phyloP scores from a whole-genome alignment of 768 basidiomycete genomes.

The Pleurotus giganteus region DNA sequence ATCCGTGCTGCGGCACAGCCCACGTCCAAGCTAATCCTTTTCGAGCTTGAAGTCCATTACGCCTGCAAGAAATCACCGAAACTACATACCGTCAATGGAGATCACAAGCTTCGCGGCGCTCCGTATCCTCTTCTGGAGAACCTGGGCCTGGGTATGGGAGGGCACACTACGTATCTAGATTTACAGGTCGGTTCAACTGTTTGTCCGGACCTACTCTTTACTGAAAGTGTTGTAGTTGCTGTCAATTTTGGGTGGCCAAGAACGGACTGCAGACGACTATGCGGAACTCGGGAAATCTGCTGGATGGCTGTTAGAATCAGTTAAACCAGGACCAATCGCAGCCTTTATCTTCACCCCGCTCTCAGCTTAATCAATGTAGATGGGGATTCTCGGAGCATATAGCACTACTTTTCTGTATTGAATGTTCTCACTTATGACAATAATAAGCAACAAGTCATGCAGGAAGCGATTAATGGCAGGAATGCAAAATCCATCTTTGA shows the following conservation, averaged over 20 bases:
- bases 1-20: conserved; percentile 34
- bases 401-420: too few relatives aligned
- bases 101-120: background rate
- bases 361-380: background rate
- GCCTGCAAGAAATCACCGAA: conserved; percentile 18
- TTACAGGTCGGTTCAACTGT: background rate
- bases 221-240: background rate
- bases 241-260: background rate
- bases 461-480: too few relatives aligned
- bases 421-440: too few relatives aligned
- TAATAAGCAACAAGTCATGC: too few relatives aligned
- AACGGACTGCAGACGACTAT: background rate
- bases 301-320: conserved; percentile 2
- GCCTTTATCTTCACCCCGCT: background rate
- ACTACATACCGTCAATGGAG: conserved; percentile 2
- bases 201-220: background rate
- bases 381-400: background rate
- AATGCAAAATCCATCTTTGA: too few relatives aligned
- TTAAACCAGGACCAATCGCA: background rate
- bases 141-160: conserved; percentile 15
- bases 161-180: background rate
- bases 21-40: conserved; percentile 35
- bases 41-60: conserved; percentile 38
- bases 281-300: background rate
- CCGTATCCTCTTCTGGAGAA: conserved; percentile 22